Evolutionary conservation across 768 basidiomycete genomes (phyloP), one percentile per base, ranked within the genome.

Genomic region (Scleroderma citrinum): DNA sequence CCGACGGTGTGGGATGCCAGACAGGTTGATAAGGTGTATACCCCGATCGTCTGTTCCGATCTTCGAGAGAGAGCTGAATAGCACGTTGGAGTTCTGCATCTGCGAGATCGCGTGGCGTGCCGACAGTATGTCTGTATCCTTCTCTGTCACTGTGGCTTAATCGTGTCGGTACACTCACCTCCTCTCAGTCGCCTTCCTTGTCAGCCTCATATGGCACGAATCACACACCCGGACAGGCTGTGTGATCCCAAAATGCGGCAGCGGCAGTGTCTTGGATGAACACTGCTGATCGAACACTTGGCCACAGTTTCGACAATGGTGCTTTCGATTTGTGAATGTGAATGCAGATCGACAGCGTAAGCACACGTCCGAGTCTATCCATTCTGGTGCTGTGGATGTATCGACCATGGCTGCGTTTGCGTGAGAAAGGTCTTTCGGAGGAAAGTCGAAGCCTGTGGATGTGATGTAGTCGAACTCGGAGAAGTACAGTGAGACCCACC

Each of bases 261-360:
- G 75, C 0, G 91, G 73, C 67, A 91, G 80, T 2, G 76, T 71
- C 67, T 92, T 88, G 30, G 87, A 84, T 0, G 92, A 94, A 65
- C 96, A 99, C 36, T 81, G 76, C 47, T 94, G 92, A 68, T 97
- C 95, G 61, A 96, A 98, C 13, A 98, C 92, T 63, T 87, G 85
- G 7, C 96, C 96, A 68, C 96, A 99, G 65, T 97, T 97, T 13
- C 96, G 82, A 64, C 96, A 99, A 61, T 99, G 96, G 59, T 99
- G 96, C 64, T 97, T 97, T 44, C 96, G 80, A 63, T 98, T 98
- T 26, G 93, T 96, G 64, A 97, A 93, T 0, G 84, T 81, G 67
- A 99, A 99, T 0, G 90, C 65, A 0, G 87, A 84, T 16, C 96
- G 81, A 66, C 96, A 99, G 17, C 92, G 82, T 50, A 95, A 80